Percentiles rank a stretch among this genome's conserved stretches.
Conservation (phyloP, 148 eudicot species). For the Camellia japonica region DNA sequence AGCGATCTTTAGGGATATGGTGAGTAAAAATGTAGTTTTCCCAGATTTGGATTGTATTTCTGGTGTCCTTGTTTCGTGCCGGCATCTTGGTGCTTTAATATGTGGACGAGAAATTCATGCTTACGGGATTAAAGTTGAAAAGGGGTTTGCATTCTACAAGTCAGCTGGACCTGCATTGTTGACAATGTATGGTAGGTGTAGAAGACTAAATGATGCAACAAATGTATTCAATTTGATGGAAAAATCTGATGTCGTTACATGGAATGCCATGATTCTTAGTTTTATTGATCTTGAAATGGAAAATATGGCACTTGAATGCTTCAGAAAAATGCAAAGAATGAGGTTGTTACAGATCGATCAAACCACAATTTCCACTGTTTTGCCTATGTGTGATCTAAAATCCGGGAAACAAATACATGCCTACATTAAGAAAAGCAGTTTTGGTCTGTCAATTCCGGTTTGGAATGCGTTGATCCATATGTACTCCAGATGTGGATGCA, state of each 20-base stretch:
- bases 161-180: conserved; percentile 54
- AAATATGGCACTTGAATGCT: conserved; percentile 32
- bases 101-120: conserved; percentile 51
- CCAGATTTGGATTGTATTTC: conserved; percentile 52
- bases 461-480: conserved; percentile 49
- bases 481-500: conserved; percentile 48
- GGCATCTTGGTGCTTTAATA: conserved; percentile 32
- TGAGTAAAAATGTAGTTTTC: conserved; percentile 16
- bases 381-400: conserved; percentile 48
- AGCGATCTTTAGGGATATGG: conserved; percentile 44
- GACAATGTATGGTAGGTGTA: conserved; percentile 36
- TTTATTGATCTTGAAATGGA: conserved; percentile 29
- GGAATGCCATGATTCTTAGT: conserved; percentile 50
- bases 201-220: conserved; percentile 25
- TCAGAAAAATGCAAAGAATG: conserved; percentile 34
- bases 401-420: conserved; percentile 49
- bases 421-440: conserved; percentile 24
- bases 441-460: conserved; percentile 19
- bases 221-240: conserved; percentile 46
- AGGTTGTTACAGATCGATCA: conserved; percentile 31
- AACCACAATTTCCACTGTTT: conserved; percentile 41
- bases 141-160: conserved; percentile 21
- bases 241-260: conserved; percentile 42
- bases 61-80: conserved; percentile 43
- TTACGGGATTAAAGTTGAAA: conserved; percentile 37